These are phyloP conservation scores for Aspergillaceae sp. DNA, from an alignment of 2,329 filamentous ascomycete genomes.

Conservation along the genomic window DNA sequence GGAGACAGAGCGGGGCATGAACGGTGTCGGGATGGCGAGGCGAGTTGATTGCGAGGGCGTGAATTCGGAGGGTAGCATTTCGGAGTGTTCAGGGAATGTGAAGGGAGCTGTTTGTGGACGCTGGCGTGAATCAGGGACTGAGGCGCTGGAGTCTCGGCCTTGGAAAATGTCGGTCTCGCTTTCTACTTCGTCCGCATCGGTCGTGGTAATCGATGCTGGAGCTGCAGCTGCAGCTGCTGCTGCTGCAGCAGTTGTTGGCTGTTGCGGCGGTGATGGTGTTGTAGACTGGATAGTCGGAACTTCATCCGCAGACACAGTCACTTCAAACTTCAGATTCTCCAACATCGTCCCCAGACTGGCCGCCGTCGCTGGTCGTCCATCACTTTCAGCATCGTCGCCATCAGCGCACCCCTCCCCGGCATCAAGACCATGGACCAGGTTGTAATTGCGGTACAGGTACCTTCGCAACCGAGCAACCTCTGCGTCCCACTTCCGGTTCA, in stretches of 20 bases:
- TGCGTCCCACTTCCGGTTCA: conserved; percentile 39
- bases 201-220: too few relatives aligned
- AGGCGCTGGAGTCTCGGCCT: conserved; percentile 7
- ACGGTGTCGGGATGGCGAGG: conserved; percentile 24
- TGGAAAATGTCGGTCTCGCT: conserved; percentile 15
- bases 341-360: conserved; percentile 31
- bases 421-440: conserved; percentile 28
- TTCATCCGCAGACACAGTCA: conserved; percentile 23
- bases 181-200: background rate
- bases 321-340: conserved; percentile 29
- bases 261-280: background rate
- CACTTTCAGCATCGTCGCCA: conserved; percentile 26
- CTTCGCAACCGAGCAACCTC: conserved; percentile 35
- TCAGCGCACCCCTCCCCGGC: conserved; percentile 8
- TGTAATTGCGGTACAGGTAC: conserved; percentile 41
- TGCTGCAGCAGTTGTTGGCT: background rate
- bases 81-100: conserved; percentile 4
- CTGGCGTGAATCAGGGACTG: conserved; percentile 5
- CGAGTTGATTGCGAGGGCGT: conserved; percentile 14
- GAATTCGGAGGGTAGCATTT: conserved; percentile 15
- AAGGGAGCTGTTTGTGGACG: conserved; percentile 21
- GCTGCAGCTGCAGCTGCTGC: background rate
- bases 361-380: conserved; percentile 31
- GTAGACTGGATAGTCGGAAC: conserved; percentile 4
- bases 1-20: conserved; percentile 16